Conservation (phyloP, 2,329 filamentous ascomycete species). For the Ciborinia camelliae region DNA sequence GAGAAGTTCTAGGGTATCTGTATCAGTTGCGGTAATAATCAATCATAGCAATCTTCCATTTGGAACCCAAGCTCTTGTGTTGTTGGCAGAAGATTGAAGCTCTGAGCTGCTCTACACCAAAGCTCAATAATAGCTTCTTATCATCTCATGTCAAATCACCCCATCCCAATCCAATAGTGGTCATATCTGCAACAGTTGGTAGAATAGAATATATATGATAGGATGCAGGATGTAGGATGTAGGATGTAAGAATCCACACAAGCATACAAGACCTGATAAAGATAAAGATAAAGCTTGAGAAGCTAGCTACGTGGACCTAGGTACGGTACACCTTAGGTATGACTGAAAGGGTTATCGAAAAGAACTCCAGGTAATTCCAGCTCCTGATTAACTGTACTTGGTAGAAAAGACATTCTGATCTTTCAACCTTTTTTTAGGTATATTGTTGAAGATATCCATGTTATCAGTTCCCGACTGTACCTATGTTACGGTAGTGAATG, state of each 20-base stretch:
- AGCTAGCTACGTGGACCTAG: not conserved
- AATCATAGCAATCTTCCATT: constrained; percentile 5
- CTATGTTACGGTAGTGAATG: no score
- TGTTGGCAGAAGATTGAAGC: not conserved
- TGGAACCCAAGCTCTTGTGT: not conserved
- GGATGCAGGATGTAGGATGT: no score
- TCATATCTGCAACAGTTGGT: no score
- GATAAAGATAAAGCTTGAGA: not conserved
- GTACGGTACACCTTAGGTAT: no score
- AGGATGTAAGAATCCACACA: not conserved
- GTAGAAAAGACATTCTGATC: not conserved
- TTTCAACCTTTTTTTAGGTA: not conserved
- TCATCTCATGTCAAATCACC: no score
- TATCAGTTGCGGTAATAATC: no score
- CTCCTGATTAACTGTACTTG: no score
- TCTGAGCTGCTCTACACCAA: no score
- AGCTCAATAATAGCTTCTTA: not conserved
- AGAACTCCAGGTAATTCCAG: not conserved
- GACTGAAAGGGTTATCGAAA: not conserved
- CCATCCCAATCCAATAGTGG: not conserved
- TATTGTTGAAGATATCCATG: no score
- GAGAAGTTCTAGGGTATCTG: no score
- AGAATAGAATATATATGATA: no score
- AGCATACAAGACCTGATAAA: not conserved
- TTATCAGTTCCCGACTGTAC: no score